Evolutionary conservation across 176 grass and related monocot genomes (phyloP).

Genomic region (Eleusine coracana): DNA sequence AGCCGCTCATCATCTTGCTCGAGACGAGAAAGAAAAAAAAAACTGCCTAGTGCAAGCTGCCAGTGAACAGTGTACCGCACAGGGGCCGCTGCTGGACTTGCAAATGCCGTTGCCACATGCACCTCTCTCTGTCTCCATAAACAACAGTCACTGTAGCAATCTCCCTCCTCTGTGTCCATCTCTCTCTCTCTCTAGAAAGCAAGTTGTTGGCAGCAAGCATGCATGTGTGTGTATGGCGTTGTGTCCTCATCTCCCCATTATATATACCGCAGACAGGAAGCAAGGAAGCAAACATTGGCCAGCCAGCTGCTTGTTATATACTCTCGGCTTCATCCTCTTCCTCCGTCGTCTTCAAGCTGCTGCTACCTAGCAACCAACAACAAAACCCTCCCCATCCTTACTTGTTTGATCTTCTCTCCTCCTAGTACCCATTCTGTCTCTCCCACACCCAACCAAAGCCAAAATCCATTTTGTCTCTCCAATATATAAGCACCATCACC

Average conservation of each 20-base stretch:
- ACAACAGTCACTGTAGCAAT: too few species aligned
- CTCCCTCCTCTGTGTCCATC: not conserved
- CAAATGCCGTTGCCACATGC: not conserved
- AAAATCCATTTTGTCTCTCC: not conserved
- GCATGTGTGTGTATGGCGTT: not conserved
- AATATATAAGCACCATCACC: not conserved
- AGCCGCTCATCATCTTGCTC: not conserved
- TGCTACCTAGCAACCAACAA: not conserved
- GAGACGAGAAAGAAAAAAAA: not conserved
- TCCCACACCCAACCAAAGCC: not conserved
- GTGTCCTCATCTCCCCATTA: conserved; percentile 22
- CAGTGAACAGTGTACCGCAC: conserved; percentile 2
- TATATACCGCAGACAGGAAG: conserved; percentile 34
- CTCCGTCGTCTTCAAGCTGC: not conserved
- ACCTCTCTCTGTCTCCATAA: not conserved
- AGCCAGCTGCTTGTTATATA: not conserved
- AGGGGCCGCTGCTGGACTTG: not conserved
- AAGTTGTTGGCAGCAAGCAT: too few species aligned
- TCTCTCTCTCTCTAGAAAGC: not conserved
- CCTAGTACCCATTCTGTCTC: conserved; percentile 42
- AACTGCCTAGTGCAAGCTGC: not conserved
- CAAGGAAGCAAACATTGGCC: not conserved
- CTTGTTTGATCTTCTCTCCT: not conserved
- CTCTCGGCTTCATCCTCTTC: conserved; percentile 4
- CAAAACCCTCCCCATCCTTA: not conserved